Conservation (phyloP, 805 yeast genomes). For the Candida nanaspora region DNA sequence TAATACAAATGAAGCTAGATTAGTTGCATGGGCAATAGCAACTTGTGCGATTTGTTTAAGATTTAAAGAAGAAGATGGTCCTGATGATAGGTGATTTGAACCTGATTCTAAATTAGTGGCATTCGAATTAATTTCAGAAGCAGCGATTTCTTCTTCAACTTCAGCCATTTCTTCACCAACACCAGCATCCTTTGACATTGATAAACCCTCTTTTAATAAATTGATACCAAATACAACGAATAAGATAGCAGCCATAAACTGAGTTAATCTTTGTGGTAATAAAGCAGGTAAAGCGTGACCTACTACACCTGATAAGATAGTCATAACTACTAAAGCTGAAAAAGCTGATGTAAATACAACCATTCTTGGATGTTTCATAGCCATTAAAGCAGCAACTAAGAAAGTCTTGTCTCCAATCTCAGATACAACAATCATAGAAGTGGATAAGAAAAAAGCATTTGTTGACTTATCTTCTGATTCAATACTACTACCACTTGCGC, state of each 20-base stretch:
- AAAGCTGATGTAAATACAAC: slow-evolving; percentile 89
- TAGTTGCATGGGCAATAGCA: slow-evolving; percentile 31
- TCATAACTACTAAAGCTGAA: slow-evolving; percentile 81
- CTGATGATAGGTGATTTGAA: not conserved
- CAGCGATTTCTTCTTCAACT: slow-evolving; percentile 87
- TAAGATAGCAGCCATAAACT: slow-evolving; percentile 70
- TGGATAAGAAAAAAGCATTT: slow-evolving; percentile 68
- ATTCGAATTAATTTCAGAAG: slow-evolving; percentile 44
- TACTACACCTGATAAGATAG: slow-evolving; percentile 79
- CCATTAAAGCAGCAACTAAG: slow-evolving; percentile 94
- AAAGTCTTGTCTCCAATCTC: slow-evolving; percentile 98
- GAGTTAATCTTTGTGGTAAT: slow-evolving; percentile 73
- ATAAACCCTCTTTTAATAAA: slow-evolving; percentile 72
- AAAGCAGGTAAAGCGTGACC: slow-evolving; percentile 89
- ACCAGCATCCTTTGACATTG: slow-evolving; percentile 75
- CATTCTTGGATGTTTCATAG: slow-evolving; percentile 82
- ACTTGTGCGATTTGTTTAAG: slow-evolving; percentile 1
- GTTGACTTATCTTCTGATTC: slow-evolving; percentile 12
- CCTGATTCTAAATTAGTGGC: slow-evolving; percentile 59
- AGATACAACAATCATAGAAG: slow-evolving; percentile 88
- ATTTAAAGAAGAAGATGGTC: slow-evolving; percentile 1
- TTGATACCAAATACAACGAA: slow-evolving; percentile 79
- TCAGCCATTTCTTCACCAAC: slow-evolving; percentile 95
- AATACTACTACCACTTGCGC: slow-evolving; percentile 6
- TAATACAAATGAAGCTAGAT: slow-evolving; percentile 55